Percentiles rank a stretch among this genome's conserved stretches.
Conservation (phyloP, 495 filamentous ascomycete genomes). For the Xylaria intraflava region DNA sequence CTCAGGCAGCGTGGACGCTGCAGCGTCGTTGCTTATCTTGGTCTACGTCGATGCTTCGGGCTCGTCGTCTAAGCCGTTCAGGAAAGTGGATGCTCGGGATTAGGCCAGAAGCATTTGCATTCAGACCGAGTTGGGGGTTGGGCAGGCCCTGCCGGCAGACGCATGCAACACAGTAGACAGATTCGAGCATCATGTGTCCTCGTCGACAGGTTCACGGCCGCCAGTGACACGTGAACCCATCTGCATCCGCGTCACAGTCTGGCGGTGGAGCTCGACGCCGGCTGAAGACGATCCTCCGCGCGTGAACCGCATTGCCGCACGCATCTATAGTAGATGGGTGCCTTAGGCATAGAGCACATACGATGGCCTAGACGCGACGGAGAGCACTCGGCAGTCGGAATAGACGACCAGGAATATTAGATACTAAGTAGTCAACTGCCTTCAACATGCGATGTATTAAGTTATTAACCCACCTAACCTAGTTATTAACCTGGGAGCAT, state of each 20-base stretch:
- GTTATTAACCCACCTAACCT: too few species aligned
- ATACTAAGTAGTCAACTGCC: too few species aligned
- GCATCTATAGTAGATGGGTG: not conserved
- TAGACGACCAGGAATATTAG: too few species aligned
- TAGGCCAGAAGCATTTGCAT: conserved; percentile 9
- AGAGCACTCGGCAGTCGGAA: too few species aligned
- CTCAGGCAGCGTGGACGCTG: not conserved
- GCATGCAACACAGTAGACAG: not conserved
- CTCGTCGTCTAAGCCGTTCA: conserved; percentile 5
- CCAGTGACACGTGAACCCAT: conserved; percentile 7
- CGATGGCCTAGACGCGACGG: too few species aligned
- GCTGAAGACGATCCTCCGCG: not conserved
- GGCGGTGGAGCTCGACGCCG: conserved; percentile 6
- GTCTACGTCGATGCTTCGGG: not conserved
- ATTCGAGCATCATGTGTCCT: conserved; percentile 1
- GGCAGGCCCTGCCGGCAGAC: not conserved
- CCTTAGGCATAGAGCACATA: not conserved
- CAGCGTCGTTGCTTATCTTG: conserved; percentile 6
- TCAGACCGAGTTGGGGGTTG: conserved; percentile 4
- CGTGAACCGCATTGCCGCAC: not conserved
- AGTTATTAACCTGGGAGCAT: too few species aligned
- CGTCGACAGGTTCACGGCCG: not conserved
- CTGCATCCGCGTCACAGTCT: conserved; percentile 1
- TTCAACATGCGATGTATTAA: too few species aligned
- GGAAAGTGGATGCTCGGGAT: conserved; percentile 7